A percentile compares a stretch with the other conserved stretches of the same genome.
Conservation (phyloP, 805 yeast species). For the Phaffomyces antillensis region DNA sequence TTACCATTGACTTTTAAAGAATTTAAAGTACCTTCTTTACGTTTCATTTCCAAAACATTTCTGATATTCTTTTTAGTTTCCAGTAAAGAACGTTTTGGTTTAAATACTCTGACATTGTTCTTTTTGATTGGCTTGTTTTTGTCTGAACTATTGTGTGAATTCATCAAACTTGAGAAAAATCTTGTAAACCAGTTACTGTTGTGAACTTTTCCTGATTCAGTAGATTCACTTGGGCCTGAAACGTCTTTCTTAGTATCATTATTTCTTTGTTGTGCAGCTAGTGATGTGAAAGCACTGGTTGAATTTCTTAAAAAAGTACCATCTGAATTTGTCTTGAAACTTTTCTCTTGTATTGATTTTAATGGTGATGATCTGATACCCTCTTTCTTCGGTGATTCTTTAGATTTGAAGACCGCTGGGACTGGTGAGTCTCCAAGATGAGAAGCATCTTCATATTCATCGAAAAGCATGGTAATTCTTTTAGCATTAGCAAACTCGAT, state of each 20-base stretch:
- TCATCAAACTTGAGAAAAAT: slow-evolving; percentile 25
- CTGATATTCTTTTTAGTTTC: slow-evolving; percentile 22
- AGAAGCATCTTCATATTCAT: slow-evolving; percentile 10
- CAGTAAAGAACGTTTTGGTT: slow-evolving; percentile 14
- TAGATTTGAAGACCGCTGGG: not conserved
- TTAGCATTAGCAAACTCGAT: slow-evolving; percentile 17
- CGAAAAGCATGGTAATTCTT: slow-evolving; percentile 23
- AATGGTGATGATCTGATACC: slow-evolving; percentile 14
- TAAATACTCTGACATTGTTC: slow-evolving; percentile 7
- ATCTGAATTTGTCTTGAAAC: slow-evolving; percentile 11
- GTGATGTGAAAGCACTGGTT: slow-evolving; percentile 16
- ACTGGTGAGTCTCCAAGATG: slow-evolving; percentile 3
- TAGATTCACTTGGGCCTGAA: slow-evolving; percentile 1
- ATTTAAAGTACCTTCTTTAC: slow-evolving; percentile 44
- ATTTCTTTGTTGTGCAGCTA: slow-evolving; percentile 12
- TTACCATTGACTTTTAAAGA: slow-evolving; percentile 38
- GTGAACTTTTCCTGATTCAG: slow-evolving; percentile 17
- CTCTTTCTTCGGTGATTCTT: slow-evolving; percentile 6
- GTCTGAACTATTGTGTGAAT: slow-evolving; percentile 10
- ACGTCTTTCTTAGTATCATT: not conserved
- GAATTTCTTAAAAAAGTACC: slow-evolving; percentile 14
- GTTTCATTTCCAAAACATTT: slow-evolving; percentile 37
- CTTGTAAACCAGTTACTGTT: slow-evolving; percentile 33
- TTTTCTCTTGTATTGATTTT: slow-evolving; percentile 18
- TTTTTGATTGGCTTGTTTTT: slow-evolving; percentile 6